Base-by-base conservation (phyloP, 371 early-diverging fungal species). In the Saksenaea oblongispora region DNA sequence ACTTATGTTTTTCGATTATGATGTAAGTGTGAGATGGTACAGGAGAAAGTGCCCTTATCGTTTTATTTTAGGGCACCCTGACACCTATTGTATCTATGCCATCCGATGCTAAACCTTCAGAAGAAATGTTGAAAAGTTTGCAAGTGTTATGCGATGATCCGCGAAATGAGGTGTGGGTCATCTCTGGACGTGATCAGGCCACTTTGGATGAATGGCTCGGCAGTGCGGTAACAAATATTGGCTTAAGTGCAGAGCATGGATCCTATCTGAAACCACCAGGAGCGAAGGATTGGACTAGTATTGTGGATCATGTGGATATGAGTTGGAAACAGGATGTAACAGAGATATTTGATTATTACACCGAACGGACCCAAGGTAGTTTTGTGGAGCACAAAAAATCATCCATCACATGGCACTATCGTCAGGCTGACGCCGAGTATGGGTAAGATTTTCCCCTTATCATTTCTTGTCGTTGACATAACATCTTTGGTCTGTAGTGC, bases 211-310 rank as follows among this genome's bases (percentile, higher is more conserved):
- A 88, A 17, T 95, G 96, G 90, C 78, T 98, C 34, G 95, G 96
- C 14, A 61, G 75, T 22, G 59, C 59, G 28, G 63, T 80, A 41
- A 65, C 67, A 1, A 67, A 87, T 36, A 84, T 97, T 7, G 99
- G 98, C 0, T 80, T 98, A 18, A 89, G 90, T 4, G 95, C 96
- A 5, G 98, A 98, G 72, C 97, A 97, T 70, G 99, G 99, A 8
- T 93, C 95, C 67, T 97, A 96, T 78, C 89, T 75, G 79, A 85
- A 89, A 55, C 94, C 96, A 56, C 95, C 98, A 3, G 71, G 71
- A n/a, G 67, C 68, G 34, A 69, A 84, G 34, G 85, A 84, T 5
- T 96, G 96, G 95, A 84, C 82, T 58, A 84, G 91, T 36, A 82
- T 95, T 58, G 90, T 92, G 1, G 93, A 93, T 59, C 87, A 87